phyloP scores from a whole-genome alignment of 352 stramenopile species.

The Globisporangium lucens region DNA sequence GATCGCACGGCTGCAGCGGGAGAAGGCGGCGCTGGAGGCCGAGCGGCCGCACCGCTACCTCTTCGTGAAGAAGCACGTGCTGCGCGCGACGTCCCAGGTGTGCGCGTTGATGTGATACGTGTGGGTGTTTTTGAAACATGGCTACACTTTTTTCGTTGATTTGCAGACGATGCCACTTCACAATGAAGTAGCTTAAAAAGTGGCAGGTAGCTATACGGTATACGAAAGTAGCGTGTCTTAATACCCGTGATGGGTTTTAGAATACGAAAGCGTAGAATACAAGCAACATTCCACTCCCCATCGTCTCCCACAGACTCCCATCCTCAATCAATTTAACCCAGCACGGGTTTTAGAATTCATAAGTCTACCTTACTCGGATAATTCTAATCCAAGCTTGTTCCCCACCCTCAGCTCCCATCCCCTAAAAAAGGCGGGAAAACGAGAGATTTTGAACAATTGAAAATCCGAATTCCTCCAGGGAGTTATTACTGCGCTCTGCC shows the following conservation, averaged over 20 bases:
- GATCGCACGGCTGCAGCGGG: slow-evolving; percentile 54
- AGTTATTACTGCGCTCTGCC: background rate
- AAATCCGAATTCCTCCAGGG: too few relatives aligned
- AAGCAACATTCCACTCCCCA: background rate
- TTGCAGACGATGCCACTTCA: background rate
- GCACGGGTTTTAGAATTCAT: background rate
- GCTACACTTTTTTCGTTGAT: slow-evolving; percentile 13
- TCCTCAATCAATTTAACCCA: background rate
- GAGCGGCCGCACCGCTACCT: slow-evolving; percentile 74
- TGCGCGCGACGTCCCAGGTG: slow-evolving; percentile 51
- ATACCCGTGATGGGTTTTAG: background rate
- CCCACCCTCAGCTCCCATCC: background rate
- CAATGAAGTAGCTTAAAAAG: background rate
- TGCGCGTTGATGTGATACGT: slow-evolving; percentile 55
- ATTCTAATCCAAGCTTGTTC: background rate
- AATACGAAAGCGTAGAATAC: background rate
- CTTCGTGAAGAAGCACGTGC: slow-evolving; percentile 60
- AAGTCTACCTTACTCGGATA: background rate
- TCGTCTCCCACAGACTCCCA: background rate
- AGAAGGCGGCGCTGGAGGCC: slow-evolving; percentile 55
- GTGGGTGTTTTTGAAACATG: slow-evolving; percentile 4
- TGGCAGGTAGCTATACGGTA: background rate
- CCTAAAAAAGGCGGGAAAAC: background rate
- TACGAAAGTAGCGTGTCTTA: background rate
- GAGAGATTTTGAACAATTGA: too few relatives aligned